Evolutionary conservation across 257 asterid species (phyloP), one percentile per base, ranked within the genome.

Genomic region (Nicotiana tomentosiformis): DNA sequence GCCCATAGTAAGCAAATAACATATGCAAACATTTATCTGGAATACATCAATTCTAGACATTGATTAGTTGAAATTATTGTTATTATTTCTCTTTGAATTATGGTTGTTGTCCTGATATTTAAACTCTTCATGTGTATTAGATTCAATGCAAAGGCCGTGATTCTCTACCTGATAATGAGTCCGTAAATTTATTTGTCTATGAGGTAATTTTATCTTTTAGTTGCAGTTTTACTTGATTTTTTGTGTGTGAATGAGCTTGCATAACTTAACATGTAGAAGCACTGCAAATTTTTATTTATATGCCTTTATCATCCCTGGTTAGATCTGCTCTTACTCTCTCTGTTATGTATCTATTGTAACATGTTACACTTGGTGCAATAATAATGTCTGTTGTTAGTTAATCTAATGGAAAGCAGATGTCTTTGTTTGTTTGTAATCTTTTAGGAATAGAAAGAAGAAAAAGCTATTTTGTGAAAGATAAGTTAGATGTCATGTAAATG

Each of bases 121-220:
- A 7, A 58, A 10, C 57, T 83, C 70, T 30, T 85, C 43, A 78
- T 81, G 64, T 81, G 74, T 82, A 84, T 83, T 85, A 96, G 98
- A 93, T 96, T 89, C 91, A 93, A 61, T 96, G 99, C 91, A 96
- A 87, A 90, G 99, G 99, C 69, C 99, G 98, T 81, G 97, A 94
- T 92, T 92, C 99, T 69, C 97, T 94, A 77, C 99, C 99, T 23
- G 99, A 96, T 82, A 94, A 89, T 65, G 97, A 93, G 87, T 87
- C 90, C 43, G 99, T 96, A 76, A 96, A 96, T 89, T 83, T 81
- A 78, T 96, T 96, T 89, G 92, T 93, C 77, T 87, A 90, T 61
- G 99, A 96, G 97, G 99, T 94, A 87, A 77, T 30, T 87, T 65
- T 67, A 58, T 49, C 11, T 12, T 11, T 5, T 57, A 10, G 12